Conservation (phyloP, 2,329 filamentous ascomycete genomes). For the Dothideomycetes sp. region DNA sequence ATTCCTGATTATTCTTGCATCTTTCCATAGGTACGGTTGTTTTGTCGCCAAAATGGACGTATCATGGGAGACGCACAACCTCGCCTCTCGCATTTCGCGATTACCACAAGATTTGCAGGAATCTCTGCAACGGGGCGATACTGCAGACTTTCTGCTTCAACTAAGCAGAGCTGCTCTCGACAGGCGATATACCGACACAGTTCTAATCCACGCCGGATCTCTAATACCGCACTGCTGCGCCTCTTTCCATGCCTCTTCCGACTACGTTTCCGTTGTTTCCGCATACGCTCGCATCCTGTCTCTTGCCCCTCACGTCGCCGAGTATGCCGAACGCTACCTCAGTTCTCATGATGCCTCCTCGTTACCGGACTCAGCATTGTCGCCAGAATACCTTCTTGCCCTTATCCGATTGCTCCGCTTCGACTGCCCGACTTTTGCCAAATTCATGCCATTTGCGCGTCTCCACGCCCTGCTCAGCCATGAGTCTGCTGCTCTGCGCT, state of each 20-base stretch:
- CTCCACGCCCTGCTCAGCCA: conserved; percentile 61
- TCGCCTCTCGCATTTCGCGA: conserved; percentile 36
- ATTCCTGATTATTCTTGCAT: background rate
- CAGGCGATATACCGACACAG: conserved; percentile 57
- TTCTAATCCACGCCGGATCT: conserved; percentile 66
- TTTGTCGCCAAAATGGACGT: conserved; percentile 15
- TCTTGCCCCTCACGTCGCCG: conserved; percentile 69
- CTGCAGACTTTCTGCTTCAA: conserved; percentile 60
- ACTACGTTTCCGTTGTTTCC: conserved; percentile 44
- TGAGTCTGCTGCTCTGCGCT: conserved; percentile 54
- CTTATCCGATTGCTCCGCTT: conserved; percentile 72
- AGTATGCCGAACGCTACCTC: conserved; percentile 53
- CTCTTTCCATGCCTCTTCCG: conserved; percentile 27
- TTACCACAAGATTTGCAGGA: conserved; percentile 62
- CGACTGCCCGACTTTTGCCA: conserved; percentile 59
- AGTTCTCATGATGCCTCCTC: conserved; percentile 5
- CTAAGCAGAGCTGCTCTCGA: conserved; percentile 61
- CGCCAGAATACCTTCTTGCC: conserved; percentile 46
- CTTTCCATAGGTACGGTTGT: background rate
- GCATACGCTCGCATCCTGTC: conserved; percentile 74
- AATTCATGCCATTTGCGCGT: conserved; percentile 54
- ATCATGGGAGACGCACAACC: conserved; percentile 12
- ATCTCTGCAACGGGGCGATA: conserved; percentile 54
- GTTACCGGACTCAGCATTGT: conserved; percentile 12
- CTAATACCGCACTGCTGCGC: conserved; percentile 76